Evolutionary conservation across 805 yeast species (phyloP).

Genomic region (Cyberlindnera samutprakarnensis): DNA sequence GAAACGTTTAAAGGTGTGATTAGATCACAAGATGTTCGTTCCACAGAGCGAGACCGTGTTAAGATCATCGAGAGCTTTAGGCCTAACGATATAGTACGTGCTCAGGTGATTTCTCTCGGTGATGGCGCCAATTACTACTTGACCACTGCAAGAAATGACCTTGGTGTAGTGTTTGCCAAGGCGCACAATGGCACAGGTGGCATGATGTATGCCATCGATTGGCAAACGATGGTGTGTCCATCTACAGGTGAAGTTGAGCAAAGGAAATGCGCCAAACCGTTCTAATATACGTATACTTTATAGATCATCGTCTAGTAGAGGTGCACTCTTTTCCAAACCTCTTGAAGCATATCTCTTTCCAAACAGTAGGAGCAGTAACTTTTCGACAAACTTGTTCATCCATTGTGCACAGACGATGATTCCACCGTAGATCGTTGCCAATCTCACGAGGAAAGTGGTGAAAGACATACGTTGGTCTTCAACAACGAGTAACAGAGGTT

Average conservation of each 20-base stretch:
- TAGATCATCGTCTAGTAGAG: conserved; percentile 12
- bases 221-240: conserved; percentile 90
- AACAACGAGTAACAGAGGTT: conserved; percentile 68
- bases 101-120: conserved; percentile 74
- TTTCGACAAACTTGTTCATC: conserved; percentile 51
- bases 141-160: conserved; percentile 81
- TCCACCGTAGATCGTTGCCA: conserved; percentile 82
- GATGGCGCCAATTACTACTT: conserved; percentile 90
- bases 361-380: conserved; percentile 37
- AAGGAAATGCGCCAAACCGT: conserved; percentile 92
- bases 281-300: conserved; percentile 19
- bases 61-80: conserved; percentile 69
- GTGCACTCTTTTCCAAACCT: conserved; percentile 16
- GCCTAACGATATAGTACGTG: conserved; percentile 92
- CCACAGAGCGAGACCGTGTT: conserved; percentile 85
- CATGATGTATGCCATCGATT: conserved; percentile 81
- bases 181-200: conserved; percentile 61
- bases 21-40: conserved; percentile 80
- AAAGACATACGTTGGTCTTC: conserved; percentile 72
- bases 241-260: conserved; percentile 65
- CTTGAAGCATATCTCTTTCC: conserved; percentile 45
- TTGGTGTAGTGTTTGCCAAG: conserved; percentile 89
- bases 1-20: conserved; percentile 85
- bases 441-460: conserved; percentile 64
- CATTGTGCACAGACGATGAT: conserved; percentile 63